Percentiles rank a stretch among this genome's conserved stretches.
Conservation (phyloP, 371 early-diverging fungal species). For the Syncephalastrum monosporum region DNA sequence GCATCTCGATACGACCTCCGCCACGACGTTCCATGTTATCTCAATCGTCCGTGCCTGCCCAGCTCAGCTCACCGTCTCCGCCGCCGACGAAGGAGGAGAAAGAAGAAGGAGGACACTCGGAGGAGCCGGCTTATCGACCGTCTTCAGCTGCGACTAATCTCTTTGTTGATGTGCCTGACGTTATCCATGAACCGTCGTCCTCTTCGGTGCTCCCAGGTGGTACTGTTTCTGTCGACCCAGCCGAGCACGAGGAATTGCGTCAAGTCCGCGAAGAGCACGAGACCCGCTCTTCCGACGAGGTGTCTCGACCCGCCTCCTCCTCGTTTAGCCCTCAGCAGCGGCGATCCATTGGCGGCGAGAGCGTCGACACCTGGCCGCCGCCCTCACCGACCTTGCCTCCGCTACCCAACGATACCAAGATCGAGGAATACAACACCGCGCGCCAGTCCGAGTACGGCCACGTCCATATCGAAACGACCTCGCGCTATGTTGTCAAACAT, state of each 20-base stretch:
- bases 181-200: conserved; percentile 3
- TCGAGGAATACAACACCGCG: not conserved
- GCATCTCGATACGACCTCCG: not conserved
- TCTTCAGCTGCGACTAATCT: no score
- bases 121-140: not conserved
- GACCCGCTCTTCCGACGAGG: conserved; percentile 4
- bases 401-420: conserved; percentile 4
- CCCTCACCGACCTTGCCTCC: conserved; percentile 5
- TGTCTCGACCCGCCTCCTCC: conserved; percentile 13
- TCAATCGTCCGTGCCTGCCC: not conserved
- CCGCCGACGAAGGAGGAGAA: not conserved
- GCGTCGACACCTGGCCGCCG: conserved; percentile 23
- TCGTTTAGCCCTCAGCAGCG: conserved; percentile 18
- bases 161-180: no score
- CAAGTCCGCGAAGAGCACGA: no score
- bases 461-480: conserved; percentile 5
- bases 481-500: not conserved
- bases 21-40: not conserved
- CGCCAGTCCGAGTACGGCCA: conserved; percentile 5
- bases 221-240: no score
- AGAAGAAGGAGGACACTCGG: not conserved
- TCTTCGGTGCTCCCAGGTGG: no score
- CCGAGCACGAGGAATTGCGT: no score
- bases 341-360: conserved; percentile 15
- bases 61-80: not conserved